Percentiles rank a stretch among this genome's conserved stretches.
Conservation (phyloP, 805 yeast species). For the Pichia scutulata region DNA sequence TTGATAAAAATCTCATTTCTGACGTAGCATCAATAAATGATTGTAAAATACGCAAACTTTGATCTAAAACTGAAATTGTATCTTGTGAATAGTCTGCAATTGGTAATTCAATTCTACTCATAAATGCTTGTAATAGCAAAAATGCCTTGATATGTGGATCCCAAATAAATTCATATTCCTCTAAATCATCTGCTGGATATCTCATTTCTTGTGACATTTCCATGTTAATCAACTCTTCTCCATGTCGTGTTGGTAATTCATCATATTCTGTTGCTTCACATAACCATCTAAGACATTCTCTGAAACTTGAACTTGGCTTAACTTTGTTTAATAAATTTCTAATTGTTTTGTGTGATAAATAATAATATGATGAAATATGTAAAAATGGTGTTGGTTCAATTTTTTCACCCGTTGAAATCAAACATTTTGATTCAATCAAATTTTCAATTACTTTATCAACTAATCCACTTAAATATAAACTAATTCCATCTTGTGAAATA, state of each 20-base stretch:
- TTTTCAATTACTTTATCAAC: conserved; percentile 64
- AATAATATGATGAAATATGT: conserved; percentile 83
- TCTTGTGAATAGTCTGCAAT: conserved; percentile 94
- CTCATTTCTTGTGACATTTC: conserved; percentile 74
- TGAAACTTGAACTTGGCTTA: conserved; percentile 36
- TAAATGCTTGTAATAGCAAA: conserved; percentile 63
- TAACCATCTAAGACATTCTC: conserved; percentile 55
- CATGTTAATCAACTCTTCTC: conserved; percentile 79
- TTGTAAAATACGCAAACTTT: conserved; percentile 86
- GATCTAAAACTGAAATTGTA: conserved; percentile 88
- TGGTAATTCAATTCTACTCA: conserved; percentile 70
- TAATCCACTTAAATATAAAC: conserved; percentile 50
- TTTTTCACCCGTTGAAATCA: conserved; percentile 42
- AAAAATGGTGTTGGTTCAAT: conserved; percentile 70
- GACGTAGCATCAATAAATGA: conserved; percentile 88
- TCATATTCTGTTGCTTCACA: conserved; percentile 70
- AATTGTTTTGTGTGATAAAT: conserved; percentile 84
- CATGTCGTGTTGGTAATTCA: conserved; percentile 85
- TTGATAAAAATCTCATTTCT: conserved; percentile 63
- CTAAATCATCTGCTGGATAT: conserved; percentile 50
- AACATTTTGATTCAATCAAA: conserved; percentile 67
- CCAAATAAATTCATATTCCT: conserved; percentile 60
- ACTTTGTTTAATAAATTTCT: conserved; percentile 56
- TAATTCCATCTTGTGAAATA: conserved; percentile 44
- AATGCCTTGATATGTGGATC: conserved; percentile 82